Percentiles rank a stretch among this genome's conserved stretches.
phyloP scores from a whole-genome alignment of 352 stramenopile species.

The Phytophthora ohioensis region DNA sequence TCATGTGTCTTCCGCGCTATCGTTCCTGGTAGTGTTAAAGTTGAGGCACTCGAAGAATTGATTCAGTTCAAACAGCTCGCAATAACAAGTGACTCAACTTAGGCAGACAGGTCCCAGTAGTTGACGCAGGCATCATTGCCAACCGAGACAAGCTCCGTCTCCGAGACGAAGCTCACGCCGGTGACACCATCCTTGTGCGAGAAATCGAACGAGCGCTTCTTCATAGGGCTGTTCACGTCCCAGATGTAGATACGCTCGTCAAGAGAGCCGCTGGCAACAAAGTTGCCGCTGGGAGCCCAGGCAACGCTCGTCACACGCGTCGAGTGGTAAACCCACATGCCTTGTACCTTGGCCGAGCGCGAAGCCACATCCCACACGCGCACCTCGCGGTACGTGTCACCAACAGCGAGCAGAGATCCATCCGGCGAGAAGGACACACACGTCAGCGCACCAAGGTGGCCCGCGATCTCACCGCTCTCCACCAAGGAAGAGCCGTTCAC shows the following conservation, averaged over 20 bases:
- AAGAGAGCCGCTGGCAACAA: slow-evolving; percentile 92
- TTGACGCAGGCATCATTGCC: slow-evolving; percentile 87
- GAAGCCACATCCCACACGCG: slow-evolving; percentile 89
- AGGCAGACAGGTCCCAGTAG: slow-evolving; percentile 69
- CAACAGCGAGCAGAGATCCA: slow-evolving; percentile 83
- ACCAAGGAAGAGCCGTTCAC: slow-evolving; percentile 67
- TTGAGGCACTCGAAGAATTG: too few relatives aligned
- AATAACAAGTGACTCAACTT: slow-evolving; percentile 1
- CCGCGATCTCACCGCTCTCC: slow-evolving; percentile 70
- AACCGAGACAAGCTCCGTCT: slow-evolving; percentile 80
- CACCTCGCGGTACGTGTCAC: slow-evolving; percentile 91
- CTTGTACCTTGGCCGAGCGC: slow-evolving; percentile 88
- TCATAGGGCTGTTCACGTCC: slow-evolving; percentile 84
- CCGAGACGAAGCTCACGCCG: slow-evolving; percentile 72
- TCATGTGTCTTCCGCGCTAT: neutral
- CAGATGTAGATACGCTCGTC: slow-evolving; percentile 98
- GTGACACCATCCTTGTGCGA: slow-evolving; percentile 87
- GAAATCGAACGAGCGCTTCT: slow-evolving; percentile 79
- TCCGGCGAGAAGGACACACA: slow-evolving; percentile 87
- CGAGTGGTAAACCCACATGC: slow-evolving; percentile 97
- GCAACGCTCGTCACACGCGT: slow-evolving; percentile 93
- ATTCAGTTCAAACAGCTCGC: too few relatives aligned
- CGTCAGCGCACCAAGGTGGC: slow-evolving; percentile 81
- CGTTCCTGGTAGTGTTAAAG: neutral
- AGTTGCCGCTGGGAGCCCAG: slow-evolving; percentile 93